Percentiles rank a stretch among this genome's conserved stretches.
phyloP scores from a whole-genome alignment of 1,284 basidiomycete genomes.

The Pyrrhoderma lamaoense region DNA sequence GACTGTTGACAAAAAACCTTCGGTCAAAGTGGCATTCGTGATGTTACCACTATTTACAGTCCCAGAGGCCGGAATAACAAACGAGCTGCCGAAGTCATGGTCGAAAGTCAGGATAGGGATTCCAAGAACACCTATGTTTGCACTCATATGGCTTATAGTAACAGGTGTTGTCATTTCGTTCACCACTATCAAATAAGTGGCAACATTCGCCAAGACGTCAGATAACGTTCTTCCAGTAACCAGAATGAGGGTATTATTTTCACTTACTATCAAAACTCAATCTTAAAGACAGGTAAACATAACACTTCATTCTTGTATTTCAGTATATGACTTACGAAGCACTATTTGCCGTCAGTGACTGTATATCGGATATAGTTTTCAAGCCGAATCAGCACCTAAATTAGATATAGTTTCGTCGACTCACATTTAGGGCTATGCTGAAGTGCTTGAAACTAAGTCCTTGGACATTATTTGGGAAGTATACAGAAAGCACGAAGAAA shows the following conservation, averaged over 20 bases:
- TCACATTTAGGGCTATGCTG: conserved; percentile 6
- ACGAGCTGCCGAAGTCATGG: conserved; percentile 31
- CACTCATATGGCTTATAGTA: conserved; percentile 9
- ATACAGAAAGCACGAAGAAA: too few relatives aligned
- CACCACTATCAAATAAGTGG: background rate
- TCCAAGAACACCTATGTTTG: conserved; percentile 4
- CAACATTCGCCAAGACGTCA: background rate
- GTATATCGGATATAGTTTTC: too few relatives aligned
- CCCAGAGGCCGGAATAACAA: conserved; percentile 31
- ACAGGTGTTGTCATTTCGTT: conserved; percentile 6
- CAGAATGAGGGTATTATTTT: too few relatives aligned
- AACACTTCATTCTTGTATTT: too few relatives aligned
- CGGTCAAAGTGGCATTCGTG: conserved; percentile 31
- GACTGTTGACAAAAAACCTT: conserved; percentile 30
- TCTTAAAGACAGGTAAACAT: background rate
- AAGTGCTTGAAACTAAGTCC: conserved; percentile 2
- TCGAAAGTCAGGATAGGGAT: conserved; percentile 25
- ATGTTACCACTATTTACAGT: conserved; percentile 34
- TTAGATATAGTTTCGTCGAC: background rate
- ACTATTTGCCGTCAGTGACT: conserved; percentile 3
- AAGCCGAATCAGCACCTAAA: too few relatives aligned
- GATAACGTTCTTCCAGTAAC: too few relatives aligned
- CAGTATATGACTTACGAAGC: conserved; percentile 4
- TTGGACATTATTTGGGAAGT: background rate
- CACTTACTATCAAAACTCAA: conserved; percentile 10